Base-by-base conservation (phyloP, 768 basidiomycete genomes). In the Amanita pallidorosea region DNA sequence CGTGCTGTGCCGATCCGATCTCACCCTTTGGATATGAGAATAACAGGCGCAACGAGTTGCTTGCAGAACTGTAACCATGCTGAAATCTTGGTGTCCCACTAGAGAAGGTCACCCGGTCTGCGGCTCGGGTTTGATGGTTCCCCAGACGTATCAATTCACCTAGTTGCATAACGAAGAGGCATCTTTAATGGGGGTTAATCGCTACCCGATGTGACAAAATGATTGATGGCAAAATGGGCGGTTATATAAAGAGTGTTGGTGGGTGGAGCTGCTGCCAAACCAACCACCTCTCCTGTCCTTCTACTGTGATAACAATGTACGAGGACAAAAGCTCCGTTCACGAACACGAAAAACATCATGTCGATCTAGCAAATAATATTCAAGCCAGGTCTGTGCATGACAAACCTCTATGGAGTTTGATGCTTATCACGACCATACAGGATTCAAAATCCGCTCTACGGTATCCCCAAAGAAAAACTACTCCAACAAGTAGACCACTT, bases 401-500 rank as follows among this genome's bases (percentile, higher is more conserved):
- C 17, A 13, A 4, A 27, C 4, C 13, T 20, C 29, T 34, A 27
- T 15, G 29, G 7, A 17, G 11, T 20, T 5, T 7, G 13, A 25
- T 17, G 27, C 18, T 42, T 38, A 29, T 40, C n/a, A 40, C 9
- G 6, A 13, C 6, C 20, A 3, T 23, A 17, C 44, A 74, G 72
- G 40, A 74, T 74, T 12, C 71, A 72, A 53, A 74, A 74, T 49
- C 72, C 71, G 12, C 53, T 75, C n/a, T 56, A 66, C 25, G 84
- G 81, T 33, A 74, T 88, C 37, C 68, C 83, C 6, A 71, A 77
- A 37, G 75, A 76, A 8, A 70, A 74, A 44, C 75, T 91, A 46
- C 64, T 84, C 57, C 61, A 69, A 1, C 74, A 81, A 49, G 85
- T 81, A 27, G 76, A 80, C 42, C 61, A 65, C 7, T 92, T 90